Conservation (phyloP, 148 eudicot species). For the Cornus suecica region DNA sequence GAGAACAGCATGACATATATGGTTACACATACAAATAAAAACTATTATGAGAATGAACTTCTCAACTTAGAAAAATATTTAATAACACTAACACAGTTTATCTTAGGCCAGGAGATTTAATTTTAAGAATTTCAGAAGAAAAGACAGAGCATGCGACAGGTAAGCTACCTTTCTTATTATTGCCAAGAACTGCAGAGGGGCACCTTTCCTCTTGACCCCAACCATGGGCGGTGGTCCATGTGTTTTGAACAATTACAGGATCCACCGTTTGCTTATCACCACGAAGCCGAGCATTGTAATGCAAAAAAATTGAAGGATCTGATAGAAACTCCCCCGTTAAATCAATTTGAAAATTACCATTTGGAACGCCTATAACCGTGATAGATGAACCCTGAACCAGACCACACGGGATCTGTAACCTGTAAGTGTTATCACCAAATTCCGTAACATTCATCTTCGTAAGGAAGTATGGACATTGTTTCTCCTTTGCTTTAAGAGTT, state of each 20-base stretch:
- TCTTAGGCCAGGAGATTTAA: neutral
- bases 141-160: neutral
- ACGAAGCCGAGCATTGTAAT: constrained; percentile 6
- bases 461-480: constrained; percentile 8
- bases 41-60: neutral
- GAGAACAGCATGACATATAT: neutral
- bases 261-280: constrained; percentile 9
- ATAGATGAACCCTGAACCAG: constrained; percentile 11
- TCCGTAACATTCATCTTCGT: constrained; percentile 2
- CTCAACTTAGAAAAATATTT: neutral
- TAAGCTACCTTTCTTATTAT: constrained; percentile 1
- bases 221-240: constrained; percentile 6
- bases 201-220: constrained; percentile 14
- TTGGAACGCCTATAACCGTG: constrained; percentile 7
- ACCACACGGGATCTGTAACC: constrained; percentile 9
- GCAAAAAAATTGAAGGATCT: constrained; percentile 3
- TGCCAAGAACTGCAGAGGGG: constrained; percentile 11
- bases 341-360: constrained; percentile 3
- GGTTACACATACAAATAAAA: neutral
- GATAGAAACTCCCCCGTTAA: constrained; percentile 2
- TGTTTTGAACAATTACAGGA: constrained; percentile 11
- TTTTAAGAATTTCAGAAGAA: too few species aligned
- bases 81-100: neutral
- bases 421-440: constrained; percentile 4
- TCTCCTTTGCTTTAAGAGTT: neutral